These are phyloP conservation scores for Eucalyptus lansdowneana DNA, from an alignment of 345 rosid genomes.

Conservation along the genomic window DNA sequence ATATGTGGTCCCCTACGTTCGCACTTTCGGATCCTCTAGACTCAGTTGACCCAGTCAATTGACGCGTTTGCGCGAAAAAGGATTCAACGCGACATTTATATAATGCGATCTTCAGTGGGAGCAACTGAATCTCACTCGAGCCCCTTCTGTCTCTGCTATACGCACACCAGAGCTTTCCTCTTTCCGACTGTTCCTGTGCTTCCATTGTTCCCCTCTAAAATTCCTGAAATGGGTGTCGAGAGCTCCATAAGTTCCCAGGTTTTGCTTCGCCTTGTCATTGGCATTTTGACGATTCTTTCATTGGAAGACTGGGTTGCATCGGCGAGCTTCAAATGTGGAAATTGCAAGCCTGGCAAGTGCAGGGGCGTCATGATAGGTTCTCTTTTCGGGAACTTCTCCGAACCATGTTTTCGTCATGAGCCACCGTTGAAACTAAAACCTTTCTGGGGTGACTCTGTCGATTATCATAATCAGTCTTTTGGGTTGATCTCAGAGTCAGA, in stretches of 20 bases:
- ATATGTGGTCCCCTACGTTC: not conserved
- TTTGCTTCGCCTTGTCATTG: not conserved
- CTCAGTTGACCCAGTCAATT: not conserved
- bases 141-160: not conserved
- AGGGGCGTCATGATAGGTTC: not conserved
- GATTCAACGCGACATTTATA: not conserved
- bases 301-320: not conserved
- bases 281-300: not conserved
- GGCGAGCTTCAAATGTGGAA: too few species aligned
- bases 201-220: not conserved
- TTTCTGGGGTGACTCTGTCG: not conserved
- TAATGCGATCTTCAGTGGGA: not conserved
- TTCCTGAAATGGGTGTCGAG: not conserved
- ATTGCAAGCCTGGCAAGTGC: not conserved
- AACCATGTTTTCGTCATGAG: not conserved
- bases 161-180: not conserved
- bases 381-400: rapidly evolving
- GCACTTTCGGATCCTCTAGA: not conserved
- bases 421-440: too few species aligned
- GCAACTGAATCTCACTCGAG: not conserved
- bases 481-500: not conserved
- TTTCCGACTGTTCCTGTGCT: not conserved
- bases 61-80: not conserved
- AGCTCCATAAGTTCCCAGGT: not conserved
- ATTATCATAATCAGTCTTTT: not conserved